These are phyloP conservation scores for Curvularia verruculosa DNA, from an alignment of 2,329 filamentous ascomycete species.

Conservation along the genomic window DNA sequence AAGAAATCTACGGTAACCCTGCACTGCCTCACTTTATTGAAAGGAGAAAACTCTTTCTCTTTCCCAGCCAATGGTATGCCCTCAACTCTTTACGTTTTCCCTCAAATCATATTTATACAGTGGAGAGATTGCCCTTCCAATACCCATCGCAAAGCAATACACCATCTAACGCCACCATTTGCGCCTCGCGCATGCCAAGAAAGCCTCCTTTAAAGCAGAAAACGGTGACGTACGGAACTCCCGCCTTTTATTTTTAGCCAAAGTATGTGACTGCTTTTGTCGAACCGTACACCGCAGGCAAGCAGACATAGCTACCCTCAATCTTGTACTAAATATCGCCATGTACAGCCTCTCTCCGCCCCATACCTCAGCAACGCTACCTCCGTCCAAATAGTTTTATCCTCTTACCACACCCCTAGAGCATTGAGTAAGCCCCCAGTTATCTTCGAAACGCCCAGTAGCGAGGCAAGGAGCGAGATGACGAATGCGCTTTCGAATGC, in stretches of 20 bases:
- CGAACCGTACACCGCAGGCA: neutral
- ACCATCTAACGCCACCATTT: neutral
- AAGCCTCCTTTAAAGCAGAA: neutral
- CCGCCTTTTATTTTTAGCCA: neutral
- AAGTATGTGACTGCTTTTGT: neutral
- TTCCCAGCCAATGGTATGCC: neutral
- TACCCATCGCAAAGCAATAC: neutral
- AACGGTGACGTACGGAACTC: neutral
- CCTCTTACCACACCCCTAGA: neutral
- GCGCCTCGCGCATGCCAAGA: neutral
- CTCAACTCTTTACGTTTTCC: neutral
- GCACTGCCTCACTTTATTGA: neutral
- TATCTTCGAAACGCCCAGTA: neutral
- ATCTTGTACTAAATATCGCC: neutral
- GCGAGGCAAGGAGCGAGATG: neutral
- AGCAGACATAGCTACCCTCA: neutral
- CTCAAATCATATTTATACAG: neutral
- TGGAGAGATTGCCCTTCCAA: neutral
- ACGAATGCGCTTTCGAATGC: neutral
- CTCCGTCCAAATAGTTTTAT: neutral
- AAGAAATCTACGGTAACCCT: neutral
- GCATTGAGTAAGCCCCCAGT: neutral
- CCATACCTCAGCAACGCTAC: neutral
- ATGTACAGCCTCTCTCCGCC: neutral
- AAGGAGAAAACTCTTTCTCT: neutral